These are phyloP conservation scores for Phytophthora vignae DNA, from an alignment of 352 stramenopile species.

Conservation along the genomic window DNA sequence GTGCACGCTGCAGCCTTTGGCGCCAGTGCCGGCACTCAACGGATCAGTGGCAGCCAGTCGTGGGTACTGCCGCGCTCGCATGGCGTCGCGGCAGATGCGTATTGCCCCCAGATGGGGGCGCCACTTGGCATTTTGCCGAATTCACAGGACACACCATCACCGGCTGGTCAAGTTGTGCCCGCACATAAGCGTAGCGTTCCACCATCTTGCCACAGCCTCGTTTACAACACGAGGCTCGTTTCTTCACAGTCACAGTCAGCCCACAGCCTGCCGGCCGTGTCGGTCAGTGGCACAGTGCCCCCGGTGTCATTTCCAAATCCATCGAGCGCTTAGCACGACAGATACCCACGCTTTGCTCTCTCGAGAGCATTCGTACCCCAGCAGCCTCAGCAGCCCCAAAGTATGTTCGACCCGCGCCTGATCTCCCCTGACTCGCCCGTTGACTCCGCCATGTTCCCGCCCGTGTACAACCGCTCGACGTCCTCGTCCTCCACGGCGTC, in stretches of 20 bases:
- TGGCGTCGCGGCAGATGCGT: conserved; percentile 26
- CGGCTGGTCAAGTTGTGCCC: conserved; percentile 2
- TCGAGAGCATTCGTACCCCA: conserved; percentile 46
- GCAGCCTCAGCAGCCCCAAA: conserved; percentile 13
- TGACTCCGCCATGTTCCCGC: conserved; percentile 78
- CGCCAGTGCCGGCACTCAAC: conserved; percentile 42
- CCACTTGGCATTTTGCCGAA: conserved; percentile 24
- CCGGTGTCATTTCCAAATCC: conserved; percentile 50
- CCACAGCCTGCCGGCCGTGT: conserved; percentile 5
- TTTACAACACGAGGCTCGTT: conserved; percentile 28
- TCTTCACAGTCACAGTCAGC: conserved; percentile 33
- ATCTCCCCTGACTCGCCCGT: conserved; percentile 67
- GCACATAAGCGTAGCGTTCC: conserved; percentile 14
- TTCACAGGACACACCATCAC: background rate
- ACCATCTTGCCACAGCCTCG: conserved; percentile 37
- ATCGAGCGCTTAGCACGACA: conserved; percentile 48
- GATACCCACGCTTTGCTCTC: conserved; percentile 52
- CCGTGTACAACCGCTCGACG: conserved; percentile 57
- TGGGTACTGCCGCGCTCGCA: conserved; percentile 26
- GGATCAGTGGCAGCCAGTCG: conserved; percentile 38
- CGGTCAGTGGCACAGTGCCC: conserved; percentile 8
- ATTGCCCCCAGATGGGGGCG: conserved; percentile 17
- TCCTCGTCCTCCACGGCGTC: conserved; percentile 40
- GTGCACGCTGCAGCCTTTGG: conserved; percentile 18
- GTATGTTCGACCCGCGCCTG: conserved; percentile 41